Conservation (phyloP, 805 yeast genomes). For the Ogataea nitratoaversa region DNA sequence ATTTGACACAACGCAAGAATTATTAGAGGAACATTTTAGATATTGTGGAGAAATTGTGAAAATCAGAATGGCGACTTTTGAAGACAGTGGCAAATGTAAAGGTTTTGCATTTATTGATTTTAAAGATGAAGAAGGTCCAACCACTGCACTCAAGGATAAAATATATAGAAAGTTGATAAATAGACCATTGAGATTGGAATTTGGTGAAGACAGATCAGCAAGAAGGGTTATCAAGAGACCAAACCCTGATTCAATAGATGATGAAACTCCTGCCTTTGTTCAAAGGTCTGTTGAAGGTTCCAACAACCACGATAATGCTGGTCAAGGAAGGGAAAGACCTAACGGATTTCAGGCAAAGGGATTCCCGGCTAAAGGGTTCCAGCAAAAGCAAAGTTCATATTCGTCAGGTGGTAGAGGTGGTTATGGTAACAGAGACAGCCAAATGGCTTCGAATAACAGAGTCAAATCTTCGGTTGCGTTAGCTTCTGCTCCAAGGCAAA, state of each 20-base stretch:
- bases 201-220: conserved; percentile 85
- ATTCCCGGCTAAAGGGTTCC: conserved; percentile 23
- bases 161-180: conserved; percentile 61
- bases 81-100: conserved; percentile 93
- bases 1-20: conserved; percentile 82
- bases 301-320: conserved; percentile 3
- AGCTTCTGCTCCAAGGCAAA: conserved; percentile 83
- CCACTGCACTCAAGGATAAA: conserved; percentile 74
- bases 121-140: conserved; percentile 73
- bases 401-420: background rate
- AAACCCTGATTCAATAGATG: conserved; percentile 2
- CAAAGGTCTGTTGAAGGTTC: conserved; percentile 1
- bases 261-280: background rate
- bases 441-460: conserved; percentile 38
- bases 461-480: conserved; percentile 78
- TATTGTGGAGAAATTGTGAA: conserved; percentile 84
- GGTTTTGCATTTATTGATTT: conserved; percentile 94
- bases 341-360: conserved; percentile 26
- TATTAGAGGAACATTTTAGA: conserved; percentile 75
- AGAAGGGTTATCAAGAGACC: conserved; percentile 23
- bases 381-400: conserved; percentile 15
- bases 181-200: conserved; percentile 80
- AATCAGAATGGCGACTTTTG: conserved; percentile 96
- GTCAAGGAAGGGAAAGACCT: conserved; percentile 17
- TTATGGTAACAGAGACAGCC: conserved; percentile 20